Evolutionary conservation across 805 yeast species (phyloP), one percentile per base, ranked within the genome.

Genomic region (Huiozyma sinensis): DNA sequence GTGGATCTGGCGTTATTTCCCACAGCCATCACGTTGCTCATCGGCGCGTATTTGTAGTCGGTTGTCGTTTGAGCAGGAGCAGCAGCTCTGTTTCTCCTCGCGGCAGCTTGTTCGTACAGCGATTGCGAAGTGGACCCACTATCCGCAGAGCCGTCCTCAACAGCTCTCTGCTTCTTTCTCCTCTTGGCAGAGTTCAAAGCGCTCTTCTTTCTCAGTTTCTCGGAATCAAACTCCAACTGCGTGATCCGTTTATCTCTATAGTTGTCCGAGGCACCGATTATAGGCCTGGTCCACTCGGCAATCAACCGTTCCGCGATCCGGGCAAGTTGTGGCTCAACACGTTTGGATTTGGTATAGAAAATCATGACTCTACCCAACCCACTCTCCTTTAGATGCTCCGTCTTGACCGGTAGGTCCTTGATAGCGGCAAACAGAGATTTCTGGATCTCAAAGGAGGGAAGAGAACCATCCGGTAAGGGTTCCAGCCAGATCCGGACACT

Each of bases 281-380:
- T 87, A 38, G 98, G 98, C 66, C 98, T 77, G 7, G 97, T 90
- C 99, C 99, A 92, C 62, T 88, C 95, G 28, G 95, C 95, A 52
- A 92, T 83, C 48, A 92, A 69, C 59, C 79, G 79, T 58, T 92
- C 97, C 6, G 95, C 97, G 35, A 81, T 72, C 60, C 94, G 80
- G 62, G 90, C 88, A 59, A 92, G 75, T 38, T 75, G 70, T 32
- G 87, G 83, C 64, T 94, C 97, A 11, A 95, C 95, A 56, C 90
- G 77, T 58, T 83, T 83, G 31, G 92, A 80, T 57, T 88, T 77
- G 58, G 90, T 96, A 66, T 92, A 92, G 58, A 89, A 92, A n/a
- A 90, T 72, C 53, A 92, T 76, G 28, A 92, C 86, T 64, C 89
- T 87, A 13, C 97, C 99, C 41, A 92, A 75, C 3, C 97, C 97